Percentiles rank a stretch among this genome's conserved stretches.
Evolutionary conservation across 768 basidiomycete species (phyloP).

Genomic region (Gymnopilus dilepis): DNA sequence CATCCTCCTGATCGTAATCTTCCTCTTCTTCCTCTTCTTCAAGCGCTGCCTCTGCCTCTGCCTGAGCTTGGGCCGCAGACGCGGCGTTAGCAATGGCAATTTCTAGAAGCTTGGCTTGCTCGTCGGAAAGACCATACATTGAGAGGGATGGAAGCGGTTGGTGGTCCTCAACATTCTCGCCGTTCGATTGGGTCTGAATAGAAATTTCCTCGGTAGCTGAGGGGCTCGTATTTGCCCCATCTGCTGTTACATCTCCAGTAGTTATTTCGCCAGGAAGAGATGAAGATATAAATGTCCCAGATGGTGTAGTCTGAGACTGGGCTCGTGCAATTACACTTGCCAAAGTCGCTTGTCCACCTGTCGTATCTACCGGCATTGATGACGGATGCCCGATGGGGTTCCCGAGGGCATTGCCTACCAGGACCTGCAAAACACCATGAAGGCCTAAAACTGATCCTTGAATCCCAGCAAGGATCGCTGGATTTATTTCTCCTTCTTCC

Average conservation of each 20-base stretch:
- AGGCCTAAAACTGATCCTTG: constrained; percentile 59
- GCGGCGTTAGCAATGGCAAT: constrained; percentile 78
- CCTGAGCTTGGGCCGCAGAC: constrained; percentile 76
- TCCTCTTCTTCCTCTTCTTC: constrained; percentile 74
- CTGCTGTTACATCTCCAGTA: constrained; percentile 19
- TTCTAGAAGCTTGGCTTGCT: constrained; percentile 72
- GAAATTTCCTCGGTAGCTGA: constrained; percentile 18
- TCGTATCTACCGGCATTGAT: constrained; percentile 44
- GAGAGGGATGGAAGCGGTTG: constrained; percentile 51
- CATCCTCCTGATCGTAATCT: constrained; percentile 48
- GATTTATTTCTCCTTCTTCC: constrained; percentile 69
- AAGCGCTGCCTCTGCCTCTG: constrained; percentile 76
- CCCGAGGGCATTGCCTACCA: constrained; percentile 63
- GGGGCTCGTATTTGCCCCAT: constrained; percentile 15
- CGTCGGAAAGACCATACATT: constrained; percentile 73
- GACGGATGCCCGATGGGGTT: constrained; percentile 37
- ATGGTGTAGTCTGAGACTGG: constrained; percentile 53
- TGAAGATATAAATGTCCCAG: constrained; percentile 19
- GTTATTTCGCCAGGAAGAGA: constrained; percentile 20
- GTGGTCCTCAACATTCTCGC: constrained; percentile 24
- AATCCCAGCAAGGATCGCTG: constrained; percentile 49
- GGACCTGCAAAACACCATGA: constrained; percentile 59
- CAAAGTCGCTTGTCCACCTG: constrained; percentile 67
- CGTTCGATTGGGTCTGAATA: constrained; percentile 21
- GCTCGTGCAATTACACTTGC: constrained; percentile 78